These are phyloP conservation scores for Cladosporium sp. DNA, from an alignment of 2,329 filamentous ascomycete species.

Conservation along the genomic window DNA sequence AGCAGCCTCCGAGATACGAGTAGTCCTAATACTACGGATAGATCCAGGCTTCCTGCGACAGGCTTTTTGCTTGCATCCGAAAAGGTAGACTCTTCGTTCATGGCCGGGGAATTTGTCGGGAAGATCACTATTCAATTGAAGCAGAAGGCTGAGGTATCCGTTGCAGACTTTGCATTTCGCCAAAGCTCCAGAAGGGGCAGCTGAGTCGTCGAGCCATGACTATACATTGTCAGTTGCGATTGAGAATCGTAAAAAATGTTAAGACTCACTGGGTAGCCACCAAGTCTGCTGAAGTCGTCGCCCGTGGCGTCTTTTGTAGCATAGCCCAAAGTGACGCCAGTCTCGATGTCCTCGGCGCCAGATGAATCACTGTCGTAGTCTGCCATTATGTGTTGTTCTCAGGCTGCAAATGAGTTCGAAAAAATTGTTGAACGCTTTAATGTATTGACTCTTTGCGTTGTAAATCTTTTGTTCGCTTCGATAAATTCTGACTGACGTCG, in stretches of 20 bases:
- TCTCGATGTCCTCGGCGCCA: slow-evolving; percentile 68
- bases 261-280: slow-evolving; percentile 72
- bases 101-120: slow-evolving; percentile 82
- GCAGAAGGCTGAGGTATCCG: slow-evolving; percentile 72
- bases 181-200: slow-evolving; percentile 68
- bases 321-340: slow-evolving; percentile 86
- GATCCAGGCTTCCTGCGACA: slow-evolving; percentile 82
- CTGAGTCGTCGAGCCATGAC: slow-evolving; percentile 77
- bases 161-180: slow-evolving; percentile 87
- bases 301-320: slow-evolving; percentile 73
- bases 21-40: slow-evolving; percentile 68
- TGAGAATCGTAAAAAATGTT: not conserved
- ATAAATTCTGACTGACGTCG: slow-evolving; percentile 12
- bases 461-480: slow-evolving; percentile 5
- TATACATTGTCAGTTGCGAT: slow-evolving; percentile 34
- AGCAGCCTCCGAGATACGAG: slow-evolving; percentile 45
- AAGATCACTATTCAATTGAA: slow-evolving; percentile 88
- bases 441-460: not conserved
- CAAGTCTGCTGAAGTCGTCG: slow-evolving; percentile 82
- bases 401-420: not conserved
- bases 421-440: not conserved
- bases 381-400: not conserved
- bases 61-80: slow-evolving; percentile 70
- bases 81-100: slow-evolving; percentile 82
- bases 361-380: slow-evolving; percentile 86